Conservation (phyloP, 441 rosid genomes). For the Populus hybrid region DNA sequence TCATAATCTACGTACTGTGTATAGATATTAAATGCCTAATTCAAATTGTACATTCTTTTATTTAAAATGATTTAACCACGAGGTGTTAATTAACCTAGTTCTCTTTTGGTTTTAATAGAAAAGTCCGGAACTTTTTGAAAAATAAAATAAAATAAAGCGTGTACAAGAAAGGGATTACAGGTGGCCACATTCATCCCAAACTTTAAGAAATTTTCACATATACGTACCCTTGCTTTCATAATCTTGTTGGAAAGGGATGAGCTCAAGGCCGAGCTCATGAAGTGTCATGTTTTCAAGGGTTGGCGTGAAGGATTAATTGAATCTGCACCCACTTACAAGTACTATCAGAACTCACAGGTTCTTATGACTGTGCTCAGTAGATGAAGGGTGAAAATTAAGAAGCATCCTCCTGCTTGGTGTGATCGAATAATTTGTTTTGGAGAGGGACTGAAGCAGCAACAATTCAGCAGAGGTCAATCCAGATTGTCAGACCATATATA, state of each 20-base stretch:
- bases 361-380: slow-evolving; percentile 50
- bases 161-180: too few relatives aligned
- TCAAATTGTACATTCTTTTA: too few relatives aligned
- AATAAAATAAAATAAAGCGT: too few relatives aligned
- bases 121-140: too few relatives aligned
- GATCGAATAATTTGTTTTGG: slow-evolving; percentile 15
- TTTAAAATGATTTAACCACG: too few relatives aligned
- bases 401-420: slow-evolving; percentile 70
- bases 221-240: too few relatives aligned
- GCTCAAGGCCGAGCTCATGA: slow-evolving; percentile 65
- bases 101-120: too few relatives aligned
- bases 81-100: too few relatives aligned
- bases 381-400: slow-evolving; percentile 48
- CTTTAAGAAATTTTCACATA: too few relatives aligned
- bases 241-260: slow-evolving; percentile 81
- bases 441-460: slow-evolving; percentile 7
- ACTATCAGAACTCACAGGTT: slow-evolving; percentile 56
- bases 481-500: slow-evolving; percentile 16
- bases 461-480: slow-evolving; percentile 8
- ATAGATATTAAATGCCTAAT: too few relatives aligned
- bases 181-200: too few relatives aligned
- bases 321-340: slow-evolving; percentile 93
- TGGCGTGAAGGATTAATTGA: slow-evolving; percentile 88
- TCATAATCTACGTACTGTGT: too few relatives aligned
- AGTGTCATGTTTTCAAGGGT: slow-evolving; percentile 74